Evolutionary conservation across 805 yeast genomes (phyloP), one percentile per base, ranked within the genome.

Genomic region (Hanseniaspora nectarophila): DNA sequence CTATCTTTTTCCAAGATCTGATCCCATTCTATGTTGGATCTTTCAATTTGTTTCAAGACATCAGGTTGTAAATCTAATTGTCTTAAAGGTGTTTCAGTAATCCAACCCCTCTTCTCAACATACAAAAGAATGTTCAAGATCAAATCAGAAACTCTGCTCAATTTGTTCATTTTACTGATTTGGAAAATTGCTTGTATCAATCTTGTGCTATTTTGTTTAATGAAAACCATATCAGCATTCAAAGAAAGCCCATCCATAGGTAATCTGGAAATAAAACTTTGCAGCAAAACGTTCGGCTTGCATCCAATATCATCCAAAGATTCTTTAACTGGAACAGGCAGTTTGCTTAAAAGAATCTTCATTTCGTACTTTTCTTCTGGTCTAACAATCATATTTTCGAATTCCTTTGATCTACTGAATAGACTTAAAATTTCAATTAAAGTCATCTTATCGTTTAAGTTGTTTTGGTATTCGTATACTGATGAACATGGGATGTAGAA

Each of bases 131-230:
- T 56, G 50, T 78, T 78, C 12, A 88, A 71, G 1, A 82, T 61
- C 1, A 67, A 55, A 57, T 73, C 75, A 0, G 95, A 71, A 13
- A 83, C 64, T 20, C 70, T 62, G 0, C 95, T 73, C 94, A 95
- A 88, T 10, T 75, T 73, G 57, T 81, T 84, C 50, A 73, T 71
- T 43, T 85, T 58, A 9, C 85, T 76, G 32, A 92, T 77, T 61
- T 90, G 96, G 63, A 76, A 80, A 56, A 94, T 75, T 0, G 97
- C 97, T 54, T 97, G 70, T 53, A 89, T 70, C 35, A 92, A 66
- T 61, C 99, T 75, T 3, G 94, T 90, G 0, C 96, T 97, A 38
- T 94, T 86, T 65, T 92, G 97, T 0, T 92, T 84, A 38, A 92
- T 78, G 62, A 85, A 92, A 3, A 86, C 73, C 95, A 89, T 87